Evolutionary conservation across 1,139 yeast species (phyloP), one percentile per base, ranked within the genome.

Genomic region (Barnettozyma hawaiiensis): DNA sequence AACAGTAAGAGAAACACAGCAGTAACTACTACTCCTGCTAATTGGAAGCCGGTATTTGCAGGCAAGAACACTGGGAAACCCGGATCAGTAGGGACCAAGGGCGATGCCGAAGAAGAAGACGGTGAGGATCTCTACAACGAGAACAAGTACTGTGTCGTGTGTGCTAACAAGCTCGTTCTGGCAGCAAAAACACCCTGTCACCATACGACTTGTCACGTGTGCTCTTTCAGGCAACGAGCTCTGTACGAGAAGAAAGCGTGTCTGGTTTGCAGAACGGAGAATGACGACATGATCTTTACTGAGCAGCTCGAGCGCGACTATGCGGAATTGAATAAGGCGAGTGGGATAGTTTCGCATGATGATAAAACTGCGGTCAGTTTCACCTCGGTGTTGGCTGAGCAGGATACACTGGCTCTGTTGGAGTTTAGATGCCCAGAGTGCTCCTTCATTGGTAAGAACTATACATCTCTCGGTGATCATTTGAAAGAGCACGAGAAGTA

Each of bases 151-250:
- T 90, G 97, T 67, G 64, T 89, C 31, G 86, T 92, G 45, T 92
- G 99, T 67, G 95, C 97, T 1, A 83, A 85, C 39, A 69, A 66
- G 35, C 71, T 89, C 34, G 55, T 53, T 19, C 75, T 73, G 55
- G 79, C 80, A 3, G 85, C 96, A 0, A 62, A 84, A 14, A 76
- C 92, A 3, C 85, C 90, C 1, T 92, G 99, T 64, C 81, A 81
- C 54, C 97, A 92, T 60, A 73, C 72, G 20, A 80, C 90, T 0
- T 92, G 99, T 62, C 89, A 87, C 59, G 66, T 64, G 43, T 92
- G 99, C 67, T 72, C 89, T 0, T 76, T 90, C 54, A 73, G 97
- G 52, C 87, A 89, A 57, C 71, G 97, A 36, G 92, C 89, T 0
- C 66, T 90, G 23, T 89, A 85, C 64, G 74, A 75, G 31, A 87